Base-by-base conservation (phyloP, 768 basidiomycete species). In the Lactarius hengduanensis region DNA sequence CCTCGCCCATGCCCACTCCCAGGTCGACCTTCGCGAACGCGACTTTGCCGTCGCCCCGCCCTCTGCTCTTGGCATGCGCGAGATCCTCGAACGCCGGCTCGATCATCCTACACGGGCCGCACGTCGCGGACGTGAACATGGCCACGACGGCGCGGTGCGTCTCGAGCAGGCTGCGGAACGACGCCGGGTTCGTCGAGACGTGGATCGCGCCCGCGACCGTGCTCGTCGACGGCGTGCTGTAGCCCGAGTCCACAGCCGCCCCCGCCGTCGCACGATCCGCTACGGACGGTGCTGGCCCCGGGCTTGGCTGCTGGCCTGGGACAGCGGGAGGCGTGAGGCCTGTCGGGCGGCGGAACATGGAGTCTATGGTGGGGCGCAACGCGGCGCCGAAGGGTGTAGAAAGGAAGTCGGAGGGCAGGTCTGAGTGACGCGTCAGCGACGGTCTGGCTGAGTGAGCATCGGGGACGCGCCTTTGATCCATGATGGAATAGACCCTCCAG, bases 21-120 rank as follows among this genome's bases (percentile, higher is more conserved):
- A 93, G 78, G 77, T 98, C 96, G 41, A 97, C 84, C 75, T 93
- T 92, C 4, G 89, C 85, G 71, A 97, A 98, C 2, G 84, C 90
- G 26, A 89, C 83, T 3, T 84, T n/a, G 72, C 77, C 68, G 74
- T 74, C 53, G 68, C 74, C 43, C 71, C 11, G 77, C 74, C 15
- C 28, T 4, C 55, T 10, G 5, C 75, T 77, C 72, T 89, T 90
- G 71, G 84, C 84, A 65, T 81, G 81, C 5, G 94, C 89, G 18
- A 96, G 80, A 6, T 85, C 78, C 71, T 95, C 91, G 69, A 95
- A 96, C 1, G 86, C 79, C 0, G 94, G 94, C 64, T 90, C 90
- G 66, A 96, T 91, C 80, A 89, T 85, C 63, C 84, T 79, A 77
- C 95, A 96, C 0, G 94, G 92, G 2, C 84, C 82, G 71, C 94